Evolutionary conservation across 192 early-diverging fungal genomes (phyloP), one percentile per base, ranked within the genome.

Genomic region (Coemansia sp.): DNA sequence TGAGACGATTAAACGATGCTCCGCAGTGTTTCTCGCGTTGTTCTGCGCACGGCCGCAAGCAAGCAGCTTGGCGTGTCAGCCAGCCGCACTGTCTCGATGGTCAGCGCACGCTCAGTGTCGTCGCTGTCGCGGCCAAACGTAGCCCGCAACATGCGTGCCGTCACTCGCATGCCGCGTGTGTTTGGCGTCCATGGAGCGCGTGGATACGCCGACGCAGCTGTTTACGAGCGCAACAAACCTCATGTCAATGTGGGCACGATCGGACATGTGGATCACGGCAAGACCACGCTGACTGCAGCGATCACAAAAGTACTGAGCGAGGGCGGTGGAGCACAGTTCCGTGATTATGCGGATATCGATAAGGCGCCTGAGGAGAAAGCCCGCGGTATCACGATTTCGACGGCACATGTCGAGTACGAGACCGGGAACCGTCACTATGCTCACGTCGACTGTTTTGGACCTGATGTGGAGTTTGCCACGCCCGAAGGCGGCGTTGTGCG

Each of bases 191-290:
- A 66, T 27, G 32, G 61, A 37, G 49, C 27, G 25, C 78, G 72
- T 41, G 49, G 65, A 1, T 81, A 86, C 58, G 73, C 88, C 19
- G 88, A 90, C 48, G 61, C 78, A 39, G 63, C 66, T 15, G 85
- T 90, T 62, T 98, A 87, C 83, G 67, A 85, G 35, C 89, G 95
- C 58, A 67, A 69, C 21, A 99, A 99, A 88, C 97, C 94, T 8
- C 97, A 99, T 82, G 88, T 99, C 75, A 99, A 99, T 84, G 93
- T 99, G 68, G 95, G 95, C 63, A 97, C 95, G 38, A 97, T 98
- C 70, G 97, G 97, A 51, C 97, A 99, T 83, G 95, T 99, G 65
- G 95, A 99, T 77, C 95, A 97, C 87, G 95, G 94, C 60, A 99
- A 97, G 87, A 96, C 97, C 23, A 96, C 97, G 38, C 89, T 97